These are phyloP conservation scores for Penicillium pancosmium DNA, from an alignment of 495 filamentous ascomycete genomes.

Conservation along the genomic window DNA sequence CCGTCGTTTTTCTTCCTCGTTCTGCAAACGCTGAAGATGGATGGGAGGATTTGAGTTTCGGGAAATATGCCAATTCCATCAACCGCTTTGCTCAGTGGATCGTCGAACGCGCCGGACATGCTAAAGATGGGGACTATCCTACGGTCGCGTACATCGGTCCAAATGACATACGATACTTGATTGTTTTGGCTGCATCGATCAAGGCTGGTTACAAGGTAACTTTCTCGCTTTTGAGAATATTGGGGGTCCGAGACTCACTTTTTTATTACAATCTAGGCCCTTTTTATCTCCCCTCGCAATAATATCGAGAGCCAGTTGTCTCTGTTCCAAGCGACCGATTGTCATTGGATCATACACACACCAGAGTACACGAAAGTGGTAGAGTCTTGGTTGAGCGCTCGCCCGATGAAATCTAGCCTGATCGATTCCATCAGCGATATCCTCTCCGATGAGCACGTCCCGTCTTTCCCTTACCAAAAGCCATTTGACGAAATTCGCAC, in stretches of 20 bases:
- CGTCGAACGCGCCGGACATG: constrained; percentile 29
- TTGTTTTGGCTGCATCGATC: constrained; percentile 40
- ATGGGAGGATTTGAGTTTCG: background rate
- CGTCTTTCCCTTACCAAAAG: constrained; percentile 32
- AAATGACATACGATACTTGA: constrained; percentile 36
- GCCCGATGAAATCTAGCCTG: constrained; percentile 20
- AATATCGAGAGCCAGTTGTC: constrained; percentile 38
- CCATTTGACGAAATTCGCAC: constrained; percentile 30
- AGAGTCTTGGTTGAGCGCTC: constrained; percentile 22
- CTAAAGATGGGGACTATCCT: constrained; percentile 16
- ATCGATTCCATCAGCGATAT: constrained; percentile 19
- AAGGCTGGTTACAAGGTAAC: constrained; percentile 32
- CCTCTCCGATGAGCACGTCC: constrained; percentile 19
- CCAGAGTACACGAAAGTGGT: constrained; percentile 6
- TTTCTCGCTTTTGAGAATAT: background rate
- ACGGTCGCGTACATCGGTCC: constrained; percentile 45
- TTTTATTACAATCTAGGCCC: background rate
- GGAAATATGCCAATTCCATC: constrained; percentile 33
- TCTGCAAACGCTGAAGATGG: background rate
- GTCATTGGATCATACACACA: constrained; percentile 14
- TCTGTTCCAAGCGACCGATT: constrained; percentile 37
- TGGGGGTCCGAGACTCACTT: background rate
- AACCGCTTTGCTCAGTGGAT: constrained; percentile 46
- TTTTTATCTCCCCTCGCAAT: constrained; percentile 45
- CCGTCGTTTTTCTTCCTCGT: background rate